phyloP scores from a whole-genome alignment of 2,329 filamentous ascomycete genomes.

The Calonectria montana region DNA sequence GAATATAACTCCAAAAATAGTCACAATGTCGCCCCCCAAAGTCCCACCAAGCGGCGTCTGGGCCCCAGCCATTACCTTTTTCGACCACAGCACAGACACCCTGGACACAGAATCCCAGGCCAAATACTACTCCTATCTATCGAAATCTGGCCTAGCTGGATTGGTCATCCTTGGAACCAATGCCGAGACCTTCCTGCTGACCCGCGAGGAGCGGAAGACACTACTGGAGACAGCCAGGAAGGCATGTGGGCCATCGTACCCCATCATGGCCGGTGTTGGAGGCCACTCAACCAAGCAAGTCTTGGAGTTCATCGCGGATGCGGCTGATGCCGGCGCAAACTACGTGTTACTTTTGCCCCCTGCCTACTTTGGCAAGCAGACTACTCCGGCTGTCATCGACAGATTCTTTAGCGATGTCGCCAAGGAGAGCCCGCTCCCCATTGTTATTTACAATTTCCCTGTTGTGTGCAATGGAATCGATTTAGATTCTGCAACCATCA shows the following conservation, averaged over 20 bases:
- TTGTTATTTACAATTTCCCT: constrained; percentile 77
- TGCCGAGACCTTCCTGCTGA: constrained; percentile 66
- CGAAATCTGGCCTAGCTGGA: constrained; percentile 60
- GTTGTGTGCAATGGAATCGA: constrained; percentile 76
- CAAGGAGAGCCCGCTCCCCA: constrained; percentile 60
- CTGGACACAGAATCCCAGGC: constrained; percentile 60
- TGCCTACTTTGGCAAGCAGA: constrained; percentile 74
- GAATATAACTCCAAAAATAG: neutral
- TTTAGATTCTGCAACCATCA: constrained; percentile 72
- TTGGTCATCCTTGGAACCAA: constrained; percentile 67
- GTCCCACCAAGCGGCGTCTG: constrained; percentile 55
- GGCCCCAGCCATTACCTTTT: constrained; percentile 66
- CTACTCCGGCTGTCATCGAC: constrained; percentile 67
- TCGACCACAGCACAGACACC: constrained; percentile 60
- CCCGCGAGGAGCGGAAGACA: constrained; percentile 66
- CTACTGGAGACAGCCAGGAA: constrained; percentile 74
- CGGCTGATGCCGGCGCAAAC: constrained; percentile 69
- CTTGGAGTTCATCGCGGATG: constrained; percentile 70
- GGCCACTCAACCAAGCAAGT: constrained; percentile 74
- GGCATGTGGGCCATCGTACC: constrained; percentile 85
- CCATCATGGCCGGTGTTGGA: constrained; percentile 79
- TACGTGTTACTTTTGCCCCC: constrained; percentile 71
- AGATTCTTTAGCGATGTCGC: constrained; percentile 71
- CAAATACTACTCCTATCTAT: constrained; percentile 64
- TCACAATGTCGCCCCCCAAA: constrained; percentile 29